These are phyloP conservation scores for Ustilago vetiveriae DNA, from an alignment of 1,284 basidiomycete genomes.

Conservation along the genomic window DNA sequence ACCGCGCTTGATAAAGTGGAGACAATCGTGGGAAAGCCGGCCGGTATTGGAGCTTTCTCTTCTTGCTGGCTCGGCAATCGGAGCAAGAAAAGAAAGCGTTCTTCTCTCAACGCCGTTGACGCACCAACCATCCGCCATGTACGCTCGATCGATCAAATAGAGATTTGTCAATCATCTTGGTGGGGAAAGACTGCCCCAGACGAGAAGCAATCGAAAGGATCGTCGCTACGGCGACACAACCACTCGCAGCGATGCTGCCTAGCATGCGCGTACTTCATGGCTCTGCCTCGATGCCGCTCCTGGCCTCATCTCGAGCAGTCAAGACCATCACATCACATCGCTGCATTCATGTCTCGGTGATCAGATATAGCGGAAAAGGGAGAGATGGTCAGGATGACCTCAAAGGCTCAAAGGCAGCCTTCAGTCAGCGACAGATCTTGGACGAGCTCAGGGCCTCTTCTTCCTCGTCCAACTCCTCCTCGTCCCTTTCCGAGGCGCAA, in stretches of 20 bases:
- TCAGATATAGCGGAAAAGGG: conserved; percentile 4
- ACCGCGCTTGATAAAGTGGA: too few species aligned
- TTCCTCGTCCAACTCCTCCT: conserved; percentile 22
- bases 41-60: too few species aligned
- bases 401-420: conserved; percentile 35
- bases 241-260: conserved; percentile 11
- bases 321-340: neutral
- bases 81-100: conserved; percentile 1
- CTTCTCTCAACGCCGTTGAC: neutral
- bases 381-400: conserved; percentile 6
- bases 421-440: conserved; percentile 41
- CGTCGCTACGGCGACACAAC: neutral
- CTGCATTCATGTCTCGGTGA: conserved; percentile 2
- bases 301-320: conserved; percentile 8
- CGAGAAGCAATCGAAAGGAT: too few species aligned
- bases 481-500: conserved; percentile 25
- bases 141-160: too few species aligned
- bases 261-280: conserved; percentile 12
- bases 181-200: too few species aligned
- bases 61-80: conserved; percentile 21
- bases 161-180: too few species aligned
- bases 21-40: conserved; percentile 10
- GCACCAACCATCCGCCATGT: neutral
- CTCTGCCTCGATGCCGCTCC: neutral
- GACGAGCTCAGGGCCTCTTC: conserved; percentile 33